These are phyloP conservation scores for Trichophyton simii DNA, from an alignment of 2,329 filamentous ascomycete genomes.

Conservation along the genomic window DNA sequence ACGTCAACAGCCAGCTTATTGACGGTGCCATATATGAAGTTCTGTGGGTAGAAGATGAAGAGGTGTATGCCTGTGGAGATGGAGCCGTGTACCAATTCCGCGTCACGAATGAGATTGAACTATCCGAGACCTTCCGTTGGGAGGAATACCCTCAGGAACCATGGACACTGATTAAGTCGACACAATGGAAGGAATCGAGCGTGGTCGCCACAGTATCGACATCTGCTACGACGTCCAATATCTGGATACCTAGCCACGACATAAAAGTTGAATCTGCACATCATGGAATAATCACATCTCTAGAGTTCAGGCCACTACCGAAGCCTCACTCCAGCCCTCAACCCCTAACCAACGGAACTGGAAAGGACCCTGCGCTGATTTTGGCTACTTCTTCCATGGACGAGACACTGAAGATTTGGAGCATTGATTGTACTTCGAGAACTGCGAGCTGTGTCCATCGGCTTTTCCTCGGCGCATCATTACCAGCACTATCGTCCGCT, in stretches of 20 bases:
- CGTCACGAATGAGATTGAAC: constrained; percentile 27
- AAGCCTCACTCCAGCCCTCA: constrained; percentile 13
- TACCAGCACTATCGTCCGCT: constrained; percentile 30
- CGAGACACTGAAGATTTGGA: constrained; percentile 35
- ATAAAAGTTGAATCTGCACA: constrained; percentile 29
- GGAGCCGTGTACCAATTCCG: constrained; percentile 30
- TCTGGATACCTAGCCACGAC: constrained; percentile 37
- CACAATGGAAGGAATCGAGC: constrained; percentile 18
- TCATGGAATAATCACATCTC: constrained; percentile 31
- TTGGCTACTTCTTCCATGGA: constrained; percentile 36
- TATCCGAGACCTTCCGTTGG: constrained; percentile 24
- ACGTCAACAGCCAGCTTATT: constrained; percentile 25
- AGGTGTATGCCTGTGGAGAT: constrained; percentile 30
- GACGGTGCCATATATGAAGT: constrained; percentile 32
- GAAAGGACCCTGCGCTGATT: constrained; percentile 19
- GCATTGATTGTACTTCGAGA: constrained; percentile 27
- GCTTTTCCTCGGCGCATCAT: constrained; percentile 24
- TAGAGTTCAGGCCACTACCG: constrained; percentile 30
- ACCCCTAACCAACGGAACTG: neutral
- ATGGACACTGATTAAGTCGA: constrained; percentile 33
- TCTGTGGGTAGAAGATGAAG: constrained; percentile 28
- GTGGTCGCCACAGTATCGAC: constrained; percentile 27
- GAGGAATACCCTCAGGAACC: constrained; percentile 18
- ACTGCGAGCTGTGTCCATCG: constrained; percentile 27
- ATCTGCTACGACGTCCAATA: constrained; percentile 24